Conservation (phyloP, 768 basidiomycete species). For the Holtermanniella nyarrowii region DNA sequence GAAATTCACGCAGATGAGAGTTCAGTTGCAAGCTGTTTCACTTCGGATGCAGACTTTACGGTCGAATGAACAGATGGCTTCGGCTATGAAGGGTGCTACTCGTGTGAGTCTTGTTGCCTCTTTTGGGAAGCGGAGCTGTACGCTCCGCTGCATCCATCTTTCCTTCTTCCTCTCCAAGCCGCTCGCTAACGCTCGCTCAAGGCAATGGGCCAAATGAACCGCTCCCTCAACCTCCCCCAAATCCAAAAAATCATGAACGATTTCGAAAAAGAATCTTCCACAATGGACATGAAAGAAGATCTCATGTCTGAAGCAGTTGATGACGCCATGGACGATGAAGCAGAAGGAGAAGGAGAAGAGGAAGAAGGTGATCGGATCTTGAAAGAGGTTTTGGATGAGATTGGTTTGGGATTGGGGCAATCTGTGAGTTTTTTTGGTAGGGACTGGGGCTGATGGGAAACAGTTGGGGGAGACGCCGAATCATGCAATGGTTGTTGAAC, state of each 20-base stretch:
- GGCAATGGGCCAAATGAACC: slow-evolving; percentile 99
- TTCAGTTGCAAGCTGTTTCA: slow-evolving; percentile 90
- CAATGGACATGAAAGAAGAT: slow-evolving; percentile 99
- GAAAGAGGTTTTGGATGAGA: slow-evolving; percentile 92
- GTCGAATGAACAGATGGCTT: slow-evolving; percentile 98
- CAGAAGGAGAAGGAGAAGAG: slow-evolving; percentile 81
- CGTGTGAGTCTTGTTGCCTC: slow-evolving; percentile 50
- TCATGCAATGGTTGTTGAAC: slow-evolving; percentile 54
- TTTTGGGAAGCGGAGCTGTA: neutral
- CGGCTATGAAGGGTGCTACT: slow-evolving; percentile 96
- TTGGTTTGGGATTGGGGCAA: slow-evolving; percentile 83
- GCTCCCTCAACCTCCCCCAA: slow-evolving; percentile 79
- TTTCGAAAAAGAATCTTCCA: slow-evolving; percentile 91
- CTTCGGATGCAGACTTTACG: slow-evolving; percentile 90
- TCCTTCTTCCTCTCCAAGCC: neutral
- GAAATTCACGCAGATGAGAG: slow-evolving; percentile 98
- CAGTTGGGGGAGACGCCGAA: slow-evolving; percentile 74
- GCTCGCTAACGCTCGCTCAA: slow-evolving; percentile 34
- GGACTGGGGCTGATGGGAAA: neutral
- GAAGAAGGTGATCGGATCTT: slow-evolving; percentile 91
- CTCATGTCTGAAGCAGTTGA: slow-evolving; percentile 99
- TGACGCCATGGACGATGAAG: slow-evolving; percentile 79
- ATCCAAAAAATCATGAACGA: slow-evolving; percentile 97
- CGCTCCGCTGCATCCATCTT: neutral
- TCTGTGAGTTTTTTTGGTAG: slow-evolving; percentile 41